Base-by-base conservation (phyloP, 2,329 filamentous ascomycete species). In the Sporothrix globosa region DNA sequence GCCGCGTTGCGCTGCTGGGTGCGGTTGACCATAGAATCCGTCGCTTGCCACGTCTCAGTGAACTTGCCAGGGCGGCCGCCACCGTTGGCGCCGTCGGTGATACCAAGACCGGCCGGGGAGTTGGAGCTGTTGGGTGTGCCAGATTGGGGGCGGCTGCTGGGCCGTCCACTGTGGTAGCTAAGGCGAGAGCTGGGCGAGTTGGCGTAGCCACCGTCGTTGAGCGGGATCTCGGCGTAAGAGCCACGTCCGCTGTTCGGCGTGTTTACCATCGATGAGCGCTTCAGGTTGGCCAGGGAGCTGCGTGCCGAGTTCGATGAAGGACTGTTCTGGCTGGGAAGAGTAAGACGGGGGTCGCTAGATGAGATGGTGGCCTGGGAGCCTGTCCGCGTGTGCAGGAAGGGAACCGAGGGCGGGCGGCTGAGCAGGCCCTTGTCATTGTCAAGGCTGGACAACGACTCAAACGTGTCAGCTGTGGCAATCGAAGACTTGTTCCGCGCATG, bases 311-410 rank as follows among this genome's bases (percentile, higher is more conserved):
- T 82, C 48, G 76, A 76, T 44, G 76, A 76, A 0, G 81, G 80
- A 1, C 78, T 73, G 72, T 85, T 79, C 75, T 88, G 86, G 74
- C 88, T 83, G 11, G 87, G 85, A 14, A 88, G 81, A 74, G 89
- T 82, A 70, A 81, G 72, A 50, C 83, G 84, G 0, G 88, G 88
- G 73, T 87, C 83, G 66, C 83, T 82, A 52, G 84, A 86, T 21
- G 48, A 53, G 41, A 56, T 4, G 4, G 87, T 88, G 44, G 72
- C 72, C 19, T 86, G 85, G 13, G 89, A 92, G 61, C 86, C 82
- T 19, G 83, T 84, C 46, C 93, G 88, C 0, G 92, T 96, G 77
- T 96, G 90, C 80, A 92, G 87, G 79, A 97, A 97, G 0, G 93
- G 90, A 66, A 97, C 84, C 0, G 86, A 86, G 0, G 83, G 83